These are phyloP conservation scores for Plasmodium vivax DNA, from an alignment of 169 alveolate species.

Conservation along the genomic window DNA sequence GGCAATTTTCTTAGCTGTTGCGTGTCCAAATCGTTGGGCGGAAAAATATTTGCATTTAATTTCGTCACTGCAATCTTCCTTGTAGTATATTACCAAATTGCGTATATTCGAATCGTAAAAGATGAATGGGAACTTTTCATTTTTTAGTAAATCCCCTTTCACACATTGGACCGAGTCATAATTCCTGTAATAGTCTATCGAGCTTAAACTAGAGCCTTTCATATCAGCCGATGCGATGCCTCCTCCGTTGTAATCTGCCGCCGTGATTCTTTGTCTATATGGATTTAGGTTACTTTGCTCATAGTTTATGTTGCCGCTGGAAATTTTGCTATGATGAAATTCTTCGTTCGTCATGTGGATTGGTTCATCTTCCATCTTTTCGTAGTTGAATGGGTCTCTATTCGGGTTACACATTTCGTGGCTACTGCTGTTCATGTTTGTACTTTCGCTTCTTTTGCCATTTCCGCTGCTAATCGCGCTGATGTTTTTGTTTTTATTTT, in stretches of 20 bases:
- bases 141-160: constrained; percentile 31
- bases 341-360: not conserved
- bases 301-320: not conserved
- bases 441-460: not conserved
- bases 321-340: not conserved
- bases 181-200: constrained; percentile 30
- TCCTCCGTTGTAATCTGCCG: not conserved
- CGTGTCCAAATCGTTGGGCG: constrained; percentile 72
- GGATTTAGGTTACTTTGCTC: not conserved
- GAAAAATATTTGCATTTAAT: constrained; percentile 50
- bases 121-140: constrained; percentile 52
- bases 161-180: constrained; percentile 27
- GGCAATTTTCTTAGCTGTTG: constrained; percentile 65
- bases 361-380: not conserved
- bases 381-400: not conserved
- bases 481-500: not conserved
- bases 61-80: constrained; percentile 16
- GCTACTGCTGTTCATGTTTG: not conserved
- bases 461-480: not conserved
- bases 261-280: not conserved
- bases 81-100: constrained; percentile 55
- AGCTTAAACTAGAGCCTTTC: not conserved
- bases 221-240: not conserved
- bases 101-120: constrained; percentile 43
- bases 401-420: not conserved